Evolutionary conservation across 805 yeast genomes (phyloP).

Genomic region (Nakazawaea sp.): DNA sequence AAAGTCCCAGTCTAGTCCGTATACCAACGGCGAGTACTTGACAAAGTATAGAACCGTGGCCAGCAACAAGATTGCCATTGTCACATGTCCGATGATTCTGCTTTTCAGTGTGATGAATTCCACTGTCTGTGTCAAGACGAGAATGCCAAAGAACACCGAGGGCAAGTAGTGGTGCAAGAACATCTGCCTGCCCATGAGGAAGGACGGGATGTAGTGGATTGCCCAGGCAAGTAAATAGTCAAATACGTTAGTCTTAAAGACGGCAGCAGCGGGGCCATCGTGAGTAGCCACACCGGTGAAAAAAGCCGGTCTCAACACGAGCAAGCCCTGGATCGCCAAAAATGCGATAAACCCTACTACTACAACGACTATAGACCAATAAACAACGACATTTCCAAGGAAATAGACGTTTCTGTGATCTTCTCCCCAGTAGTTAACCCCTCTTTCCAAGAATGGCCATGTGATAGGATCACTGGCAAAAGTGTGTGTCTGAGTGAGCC

Average conservation of each 20-base stretch:
- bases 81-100: slow-evolving; percentile 19
- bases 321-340: slow-evolving; percentile 7
- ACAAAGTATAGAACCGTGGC: slow-evolving; percentile 17
- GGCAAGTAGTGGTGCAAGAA: slow-evolving; percentile 94
- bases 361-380: slow-evolving; percentile 36
- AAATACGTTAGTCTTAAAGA: background rate
- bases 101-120: slow-evolving; percentile 31
- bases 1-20: slow-evolving; percentile 40
- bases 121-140: slow-evolving; percentile 35
- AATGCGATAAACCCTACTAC: slow-evolving; percentile 20
- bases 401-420: slow-evolving; percentile 42
- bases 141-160: slow-evolving; percentile 69
- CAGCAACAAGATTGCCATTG: slow-evolving; percentile 17
- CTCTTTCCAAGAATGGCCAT: slow-evolving; percentile 58
- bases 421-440: slow-evolving; percentile 51
- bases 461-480: slow-evolving; percentile 49
- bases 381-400: slow-evolving; percentile 58
- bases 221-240: slow-evolving; percentile 10
- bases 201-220: slow-evolving; percentile 68
- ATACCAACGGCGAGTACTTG: slow-evolving; percentile 34
- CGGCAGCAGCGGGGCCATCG: background rate
- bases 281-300: background rate
- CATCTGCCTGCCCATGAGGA: slow-evolving; percentile 86
- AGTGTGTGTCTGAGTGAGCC: slow-evolving; percentile 38
- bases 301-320: slow-evolving; percentile 3